A percentile compares a stretch with the other conserved stretches of the same genome.
Evolutionary conservation across 2,329 filamentous ascomycete species (phyloP).

Genomic region (Claviceps sp.): DNA sequence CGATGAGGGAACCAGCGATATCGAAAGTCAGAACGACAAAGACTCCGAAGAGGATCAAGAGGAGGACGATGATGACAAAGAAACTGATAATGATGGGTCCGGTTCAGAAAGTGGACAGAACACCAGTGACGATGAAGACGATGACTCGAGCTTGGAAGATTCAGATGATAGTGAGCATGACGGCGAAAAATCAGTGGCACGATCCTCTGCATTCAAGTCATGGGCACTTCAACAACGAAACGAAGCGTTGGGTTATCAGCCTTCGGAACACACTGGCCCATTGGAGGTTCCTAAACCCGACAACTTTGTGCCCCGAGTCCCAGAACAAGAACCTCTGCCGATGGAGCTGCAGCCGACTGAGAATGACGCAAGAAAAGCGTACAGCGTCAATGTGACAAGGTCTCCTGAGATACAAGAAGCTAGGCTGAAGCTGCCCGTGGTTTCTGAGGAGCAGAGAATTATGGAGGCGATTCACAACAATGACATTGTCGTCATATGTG

Average conservation of each 20-base stretch:
- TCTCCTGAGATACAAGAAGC: conserved; percentile 62
- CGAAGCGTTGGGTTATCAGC: conserved; percentile 57
- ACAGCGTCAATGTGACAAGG: conserved; percentile 59
- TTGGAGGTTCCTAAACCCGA: conserved; percentile 41
- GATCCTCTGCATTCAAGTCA: conserved; percentile 66
- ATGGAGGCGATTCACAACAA: conserved; percentile 97
- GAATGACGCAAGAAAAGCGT: conserved; percentile 56
- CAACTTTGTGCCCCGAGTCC: conserved; percentile 52
- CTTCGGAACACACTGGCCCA: conserved; percentile 28
- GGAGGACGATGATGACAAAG: conserved; percentile 9
- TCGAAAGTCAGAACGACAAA: conserved; percentile 10
- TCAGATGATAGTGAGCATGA: conserved; percentile 13
- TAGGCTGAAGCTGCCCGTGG: conserved; percentile 71
- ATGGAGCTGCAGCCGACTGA: conserved; percentile 49
- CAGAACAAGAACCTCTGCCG: conserved; percentile 60
- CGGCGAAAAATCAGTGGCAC: conserved; percentile 19
- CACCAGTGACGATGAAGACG: conserved; percentile 16
- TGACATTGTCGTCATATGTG: conserved; percentile 80
- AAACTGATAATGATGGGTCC: conserved; percentile 20
- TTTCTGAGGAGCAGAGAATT: conserved; percentile 89
- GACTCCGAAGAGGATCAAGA: conserved; percentile 16
- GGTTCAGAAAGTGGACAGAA: conserved; percentile 10
- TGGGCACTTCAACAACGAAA: conserved; percentile 87
- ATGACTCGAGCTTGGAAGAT: conserved; percentile 20
- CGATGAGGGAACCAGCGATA: conserved; percentile 17